Percentiles rank a stretch among this genome's conserved stretches.
phyloP scores from a whole-genome alignment of 2,329 filamentous ascomycete genomes.

The Scytalidium sp. region DNA sequence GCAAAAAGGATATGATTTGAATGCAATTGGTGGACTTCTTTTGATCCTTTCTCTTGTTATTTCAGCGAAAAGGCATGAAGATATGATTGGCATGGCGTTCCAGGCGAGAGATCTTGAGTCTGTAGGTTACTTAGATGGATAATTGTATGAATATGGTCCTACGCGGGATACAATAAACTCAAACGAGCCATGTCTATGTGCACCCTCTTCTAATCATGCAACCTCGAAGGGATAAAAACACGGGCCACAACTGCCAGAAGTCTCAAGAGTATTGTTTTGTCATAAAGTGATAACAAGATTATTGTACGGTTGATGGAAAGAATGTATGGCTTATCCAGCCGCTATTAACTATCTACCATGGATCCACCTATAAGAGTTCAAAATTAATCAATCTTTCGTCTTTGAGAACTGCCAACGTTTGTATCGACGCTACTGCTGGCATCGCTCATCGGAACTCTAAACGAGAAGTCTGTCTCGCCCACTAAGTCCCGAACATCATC shows the following conservation, averaged over 20 bases:
- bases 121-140: neutral
- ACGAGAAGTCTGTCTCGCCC: conserved; percentile 67
- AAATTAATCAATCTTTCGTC: conserved; percentile 3
- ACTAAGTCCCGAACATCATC: conserved; percentile 63
- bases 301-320: no score
- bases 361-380: neutral
- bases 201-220: no score
- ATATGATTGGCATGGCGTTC: neutral
- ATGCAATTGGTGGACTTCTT: neutral
- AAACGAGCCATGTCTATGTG: no score
- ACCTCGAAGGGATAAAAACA: no score
- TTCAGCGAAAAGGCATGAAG: neutral
- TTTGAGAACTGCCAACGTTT: neutral
- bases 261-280: no score
- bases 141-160: neutral
- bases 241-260: no score
- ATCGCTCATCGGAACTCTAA: conserved; percentile 18
- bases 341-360: no score
- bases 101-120: neutral
- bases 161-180: neutral
- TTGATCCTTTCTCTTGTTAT: neutral
- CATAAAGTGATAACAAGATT: no score
- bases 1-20: neutral
- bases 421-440: conserved; percentile 9
- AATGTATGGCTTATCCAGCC: no score